phyloP scores from a whole-genome alignment of 108 stramenopile species.

The Stephanodiscus minutulus region DNA sequence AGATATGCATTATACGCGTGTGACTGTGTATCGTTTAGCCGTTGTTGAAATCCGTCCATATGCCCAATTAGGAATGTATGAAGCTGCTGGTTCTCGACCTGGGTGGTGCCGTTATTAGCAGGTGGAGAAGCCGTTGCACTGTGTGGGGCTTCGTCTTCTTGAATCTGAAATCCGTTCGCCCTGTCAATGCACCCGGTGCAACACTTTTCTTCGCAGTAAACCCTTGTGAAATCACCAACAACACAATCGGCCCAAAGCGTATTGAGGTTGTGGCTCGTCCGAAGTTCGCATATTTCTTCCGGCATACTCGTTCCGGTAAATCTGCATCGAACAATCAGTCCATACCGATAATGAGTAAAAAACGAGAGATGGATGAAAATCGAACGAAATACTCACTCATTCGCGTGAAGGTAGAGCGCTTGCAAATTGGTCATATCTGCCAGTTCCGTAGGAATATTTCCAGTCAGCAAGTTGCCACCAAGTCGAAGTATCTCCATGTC shows the following conservation, averaged over 20 bases:
- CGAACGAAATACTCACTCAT: slow-evolving; percentile 17
- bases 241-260: slow-evolving; percentile 63
- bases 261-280: slow-evolving; percentile 22
- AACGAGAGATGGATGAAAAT: not conserved
- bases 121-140: not conserved
- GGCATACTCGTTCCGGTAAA: slow-evolving; percentile 16
- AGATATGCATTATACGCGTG: slow-evolving; percentile 25
- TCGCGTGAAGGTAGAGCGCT: slow-evolving; percentile 42
- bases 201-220: slow-evolving; percentile 19
- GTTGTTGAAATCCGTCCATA: slow-evolving; percentile 29
- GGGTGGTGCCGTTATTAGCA: not conserved
- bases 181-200: slow-evolving; percentile 28
- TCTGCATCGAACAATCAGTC: not conserved
- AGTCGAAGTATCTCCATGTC: slow-evolving; percentile 26
- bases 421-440: slow-evolving; percentile 38
- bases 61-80: slow-evolving; percentile 23
- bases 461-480: slow-evolving; percentile 31
- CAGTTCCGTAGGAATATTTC: slow-evolving; percentile 46
- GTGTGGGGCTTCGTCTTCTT: not conserved
- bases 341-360: not conserved
- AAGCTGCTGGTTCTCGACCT: slow-evolving; percentile 21
- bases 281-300: slow-evolving; percentile 22
- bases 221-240: slow-evolving; percentile 32
- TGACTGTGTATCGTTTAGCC: slow-evolving; percentile 10
- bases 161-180: not conserved